These are phyloP conservation scores for Mucor saturninus DNA, from an alignment of 371 early-diverging fungal genomes.

Conservation along the genomic window DNA sequence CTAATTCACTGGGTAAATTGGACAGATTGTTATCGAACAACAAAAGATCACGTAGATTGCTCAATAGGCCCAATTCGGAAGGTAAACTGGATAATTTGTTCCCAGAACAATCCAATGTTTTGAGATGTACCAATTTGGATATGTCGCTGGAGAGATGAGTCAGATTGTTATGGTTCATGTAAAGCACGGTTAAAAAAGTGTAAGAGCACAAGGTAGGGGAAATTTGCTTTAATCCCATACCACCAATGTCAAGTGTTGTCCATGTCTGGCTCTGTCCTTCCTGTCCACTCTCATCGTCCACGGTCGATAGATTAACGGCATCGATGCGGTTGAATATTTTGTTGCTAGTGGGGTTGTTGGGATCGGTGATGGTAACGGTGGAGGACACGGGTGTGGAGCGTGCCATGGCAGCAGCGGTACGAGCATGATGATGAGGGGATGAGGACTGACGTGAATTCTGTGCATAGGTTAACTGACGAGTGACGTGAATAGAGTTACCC, in stretches of 20 bases:
- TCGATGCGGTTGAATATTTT: conserved; percentile 38
- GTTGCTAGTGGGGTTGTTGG: conserved; percentile 53
- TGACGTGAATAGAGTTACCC: conserved; percentile 52
- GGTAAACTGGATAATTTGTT: conserved; percentile 92
- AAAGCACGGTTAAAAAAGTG: conserved; percentile 84
- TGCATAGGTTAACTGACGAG: conserved; percentile 73
- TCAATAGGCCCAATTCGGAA: conserved; percentile 87
- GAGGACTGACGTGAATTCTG: conserved; percentile 75
- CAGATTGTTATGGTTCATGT: conserved; percentile 92
- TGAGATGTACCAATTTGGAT: conserved; percentile 67
- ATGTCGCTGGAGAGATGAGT: conserved; percentile 79
- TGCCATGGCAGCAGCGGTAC: conserved; percentile 72
- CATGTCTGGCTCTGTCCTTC: conserved; percentile 59
- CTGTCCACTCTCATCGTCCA: conserved; percentile 29
- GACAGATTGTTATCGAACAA: conserved; percentile 93
- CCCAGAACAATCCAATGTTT: conserved; percentile 82
- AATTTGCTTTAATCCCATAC: conserved; percentile 86
- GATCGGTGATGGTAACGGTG: conserved; percentile 63
- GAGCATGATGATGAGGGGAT: conserved; percentile 88
- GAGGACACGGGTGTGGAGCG: conserved; percentile 48
- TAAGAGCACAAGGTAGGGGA: conserved; percentile 76
- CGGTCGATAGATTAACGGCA: not conserved
- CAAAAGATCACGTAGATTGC: conserved; percentile 83
- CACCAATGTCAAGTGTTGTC: conserved; percentile 88
- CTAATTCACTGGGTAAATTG: conserved; percentile 90